These are phyloP conservation scores for Mariannaea elegans DNA, from an alignment of 2,329 filamentous ascomycete genomes.

Conservation along the genomic window DNA sequence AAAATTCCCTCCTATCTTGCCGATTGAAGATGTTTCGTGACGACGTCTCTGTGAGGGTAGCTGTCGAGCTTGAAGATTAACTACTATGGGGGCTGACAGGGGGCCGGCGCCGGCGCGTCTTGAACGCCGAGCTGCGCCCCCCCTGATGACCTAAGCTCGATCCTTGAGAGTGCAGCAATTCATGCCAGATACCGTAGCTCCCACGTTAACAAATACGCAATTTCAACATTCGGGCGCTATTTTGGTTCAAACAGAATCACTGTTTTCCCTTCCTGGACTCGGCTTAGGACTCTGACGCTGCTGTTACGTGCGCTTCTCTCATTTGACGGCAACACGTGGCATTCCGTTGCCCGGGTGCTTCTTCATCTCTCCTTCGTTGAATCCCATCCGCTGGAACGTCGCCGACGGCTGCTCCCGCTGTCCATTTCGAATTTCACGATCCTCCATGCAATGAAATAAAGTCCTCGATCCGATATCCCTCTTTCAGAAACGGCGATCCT, in stretches of 20 bases:
- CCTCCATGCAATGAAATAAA: not conserved
- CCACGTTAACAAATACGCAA: not conserved
- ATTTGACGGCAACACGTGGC: slow-evolving; percentile 10
- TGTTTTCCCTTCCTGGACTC: not conserved
- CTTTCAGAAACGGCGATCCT: not conserved
- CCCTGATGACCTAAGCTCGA: slow-evolving; percentile 38
- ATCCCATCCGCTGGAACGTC: not conserved
- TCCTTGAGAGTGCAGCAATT: not conserved
- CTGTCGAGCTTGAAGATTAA: not conserved
- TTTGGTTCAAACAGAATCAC: slow-evolving; percentile 8
- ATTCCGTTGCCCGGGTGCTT: not conserved
- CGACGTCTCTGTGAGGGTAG: no score
- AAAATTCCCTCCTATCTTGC: no score
- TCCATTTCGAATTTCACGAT: not conserved
- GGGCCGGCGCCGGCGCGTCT: slow-evolving; percentile 1
- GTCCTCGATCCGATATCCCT: not conserved
- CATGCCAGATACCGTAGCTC: not conserved
- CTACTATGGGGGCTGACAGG: not conserved
- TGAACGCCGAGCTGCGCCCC: slow-evolving; percentile 23
- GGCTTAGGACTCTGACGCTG: not conserved
- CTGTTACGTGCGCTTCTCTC: slow-evolving; percentile 9
- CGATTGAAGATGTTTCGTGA: no score
- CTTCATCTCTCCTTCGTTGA: not conserved
- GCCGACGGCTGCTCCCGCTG: not conserved
- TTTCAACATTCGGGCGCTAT: not conserved